Percentiles rank a stretch among this genome's conserved stretches.
Evolutionary conservation across 495 filamentous ascomycete genomes (phyloP).

Genomic region (Glutinoglossum americanum): DNA sequence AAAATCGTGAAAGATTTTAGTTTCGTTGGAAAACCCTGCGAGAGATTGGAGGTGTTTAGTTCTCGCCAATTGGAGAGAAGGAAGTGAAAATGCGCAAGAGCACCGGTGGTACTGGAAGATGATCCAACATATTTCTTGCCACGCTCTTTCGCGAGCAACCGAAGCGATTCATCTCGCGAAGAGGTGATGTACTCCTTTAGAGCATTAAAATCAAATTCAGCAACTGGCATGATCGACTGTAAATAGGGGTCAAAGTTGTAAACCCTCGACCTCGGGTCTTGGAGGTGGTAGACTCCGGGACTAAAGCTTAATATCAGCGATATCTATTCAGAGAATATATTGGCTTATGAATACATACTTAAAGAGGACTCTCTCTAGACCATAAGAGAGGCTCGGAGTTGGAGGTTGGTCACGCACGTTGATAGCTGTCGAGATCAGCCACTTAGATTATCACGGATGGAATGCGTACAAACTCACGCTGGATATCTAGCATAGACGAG

Average conservation of each 20-base stretch:
- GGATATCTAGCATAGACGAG: neutral
- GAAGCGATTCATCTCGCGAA: conserved; percentile 54
- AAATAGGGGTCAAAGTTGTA: conserved; percentile 95
- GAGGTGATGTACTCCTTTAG: conserved; percentile 74
- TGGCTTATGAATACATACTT: conserved; percentile 31
- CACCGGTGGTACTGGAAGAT: conserved; percentile 85
- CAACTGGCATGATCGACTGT: conserved; percentile 70
- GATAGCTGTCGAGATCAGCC: neutral
- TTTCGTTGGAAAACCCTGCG: conserved; percentile 37
- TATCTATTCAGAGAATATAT: neutral
- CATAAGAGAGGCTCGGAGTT: conserved; percentile 55
- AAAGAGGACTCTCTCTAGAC: conserved; percentile 77
- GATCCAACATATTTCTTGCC: conserved; percentile 81
- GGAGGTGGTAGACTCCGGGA: conserved; percentile 76
- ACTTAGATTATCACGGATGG: neutral
- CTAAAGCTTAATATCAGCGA: conserved; percentile 12
- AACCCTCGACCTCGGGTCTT: conserved; percentile 69
- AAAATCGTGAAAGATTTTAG: conserved; percentile 46
- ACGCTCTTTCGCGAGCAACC: conserved; percentile 36
- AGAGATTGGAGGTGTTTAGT: conserved; percentile 42
- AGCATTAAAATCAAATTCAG: conserved; percentile 77
- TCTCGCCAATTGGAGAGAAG: conserved; percentile 67
- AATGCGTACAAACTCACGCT: neutral
- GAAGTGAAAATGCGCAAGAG: conserved; percentile 78
- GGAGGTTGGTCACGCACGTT: conserved; percentile 6